Base-by-base conservation (phyloP, 140 eudicot genomes). In the Cichorium intybus region DNA sequence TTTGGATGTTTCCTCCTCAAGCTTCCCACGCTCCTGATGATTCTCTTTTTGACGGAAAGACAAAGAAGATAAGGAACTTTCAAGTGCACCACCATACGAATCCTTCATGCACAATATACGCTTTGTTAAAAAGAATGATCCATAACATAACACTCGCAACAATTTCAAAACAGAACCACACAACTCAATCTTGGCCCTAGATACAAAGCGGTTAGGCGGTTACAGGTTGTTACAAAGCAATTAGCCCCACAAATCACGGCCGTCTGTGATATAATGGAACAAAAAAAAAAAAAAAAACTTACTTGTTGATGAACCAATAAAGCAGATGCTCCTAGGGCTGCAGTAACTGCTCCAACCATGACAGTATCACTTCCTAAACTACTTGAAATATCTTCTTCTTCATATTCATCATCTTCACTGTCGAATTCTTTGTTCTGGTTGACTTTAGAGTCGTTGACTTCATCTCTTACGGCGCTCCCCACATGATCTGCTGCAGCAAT, bases 271-370 rank as follows among this genome's bases (percentile, higher is more conserved):
- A 22, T 4, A 31, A 31, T 31, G n/a, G n/a, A 43, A 49, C 29
- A 43, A 54, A 35, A 9, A 47, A 52, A 60, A 75, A 43, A 63
- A 15, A 24, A 48, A 72, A 52, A 14, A 26, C 52, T 43, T 77
- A 90, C 97, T 85, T 85, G 85, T 47, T 93, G 90, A 68, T 77
- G 82, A 63, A 68, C 78, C n/a, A 85, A 77, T 15, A 93, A 65
- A 41, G 97, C 95, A 79, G 99, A 85, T 64, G 97, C 99, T 26
- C 99, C 97, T 37, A 93, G 28, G 53, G 99, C 97, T 67, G 97
- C 97, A 34, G 99, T 83, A 54, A 93, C 93, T 35, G 99, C 97
- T 70, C 95, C 95, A 59, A 73, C 84, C 89, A 90, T 75, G 51
- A 71, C 79, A 33, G 64, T 48, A 17, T 74, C 75, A 51, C 62